Evolutionary conservation across 2,329 filamentous ascomycete species (phyloP).

Genomic region (Xylariaceae sp.): DNA sequence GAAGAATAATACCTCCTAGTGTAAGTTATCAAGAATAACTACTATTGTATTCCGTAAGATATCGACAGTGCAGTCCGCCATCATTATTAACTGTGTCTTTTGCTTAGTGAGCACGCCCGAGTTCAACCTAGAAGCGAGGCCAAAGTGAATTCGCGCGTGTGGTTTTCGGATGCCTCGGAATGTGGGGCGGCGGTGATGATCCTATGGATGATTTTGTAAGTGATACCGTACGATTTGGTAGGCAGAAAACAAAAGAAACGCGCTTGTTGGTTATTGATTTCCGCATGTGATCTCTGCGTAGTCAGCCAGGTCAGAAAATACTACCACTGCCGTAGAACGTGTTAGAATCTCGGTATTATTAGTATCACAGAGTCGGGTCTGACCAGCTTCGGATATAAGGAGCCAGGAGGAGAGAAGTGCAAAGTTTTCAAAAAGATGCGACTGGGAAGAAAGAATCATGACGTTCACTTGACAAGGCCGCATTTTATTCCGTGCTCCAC

Average conservation of each 20-base stretch:
- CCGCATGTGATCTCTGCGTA: too few relatives aligned
- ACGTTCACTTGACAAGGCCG: background rate
- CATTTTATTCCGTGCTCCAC: background rate
- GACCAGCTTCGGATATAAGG: background rate
- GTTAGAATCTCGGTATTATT: background rate
- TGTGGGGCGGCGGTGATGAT: conserved; percentile 8
- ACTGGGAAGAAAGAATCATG: background rate
- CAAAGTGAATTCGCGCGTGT: background rate
- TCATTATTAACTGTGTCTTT: background rate
- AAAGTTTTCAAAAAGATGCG: background rate
- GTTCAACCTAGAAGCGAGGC: background rate
- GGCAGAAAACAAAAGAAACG: too few relatives aligned
- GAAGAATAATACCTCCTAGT: too few relatives aligned
- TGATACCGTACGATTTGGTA: too few relatives aligned
- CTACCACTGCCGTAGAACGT: too few relatives aligned
- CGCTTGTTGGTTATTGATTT: too few relatives aligned
- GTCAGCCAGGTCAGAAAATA: too few relatives aligned
- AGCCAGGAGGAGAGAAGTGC: background rate
- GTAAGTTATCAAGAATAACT: background rate
- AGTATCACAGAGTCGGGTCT: background rate
- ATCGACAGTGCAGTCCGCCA: background rate
- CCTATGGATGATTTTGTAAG: background rate
- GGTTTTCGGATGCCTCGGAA: conserved; percentile 19
- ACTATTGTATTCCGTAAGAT: too few relatives aligned
- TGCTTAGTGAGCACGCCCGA: background rate